A percentile compares a stretch with the other conserved stretches of the same genome.
Evolutionary conservation across 345 rosid genomes (phyloP).

Genomic region (Rhodamnia argentea): DNA sequence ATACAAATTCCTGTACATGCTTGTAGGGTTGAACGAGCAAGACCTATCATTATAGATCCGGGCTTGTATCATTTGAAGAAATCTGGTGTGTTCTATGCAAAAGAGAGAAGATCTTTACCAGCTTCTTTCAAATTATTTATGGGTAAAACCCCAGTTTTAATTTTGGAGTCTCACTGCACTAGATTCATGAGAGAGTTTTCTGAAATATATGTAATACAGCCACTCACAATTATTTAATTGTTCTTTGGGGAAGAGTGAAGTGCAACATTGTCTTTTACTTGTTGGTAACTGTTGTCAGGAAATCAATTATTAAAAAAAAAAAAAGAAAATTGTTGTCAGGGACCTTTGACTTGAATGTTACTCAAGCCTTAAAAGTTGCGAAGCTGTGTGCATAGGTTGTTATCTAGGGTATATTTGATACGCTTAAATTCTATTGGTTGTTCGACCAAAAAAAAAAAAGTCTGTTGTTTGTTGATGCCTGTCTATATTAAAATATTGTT

Average conservation of each 20-base stretch:
- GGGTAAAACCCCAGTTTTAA: conserved; percentile 34
- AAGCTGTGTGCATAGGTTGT: neutral
- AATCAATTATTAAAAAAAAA: neutral
- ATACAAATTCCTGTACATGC: neutral
- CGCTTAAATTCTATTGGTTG: neutral
- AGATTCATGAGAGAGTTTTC: neutral
- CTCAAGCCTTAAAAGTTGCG: neutral
- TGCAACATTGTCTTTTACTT: neutral
- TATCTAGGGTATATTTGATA: neutral
- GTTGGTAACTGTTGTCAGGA: neutral
- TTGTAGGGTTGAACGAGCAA: conserved; percentile 69
- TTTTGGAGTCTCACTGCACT: neutral
- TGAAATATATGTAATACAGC: neutral
- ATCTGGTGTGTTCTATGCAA: conserved; percentile 80
- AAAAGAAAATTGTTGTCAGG: neutral
- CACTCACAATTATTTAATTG: neutral
- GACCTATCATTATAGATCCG: conserved; percentile 84
- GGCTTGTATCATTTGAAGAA: conserved; percentile 81
- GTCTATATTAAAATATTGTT: neutral
- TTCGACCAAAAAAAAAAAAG: neutral
- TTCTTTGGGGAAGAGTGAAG: neutral
- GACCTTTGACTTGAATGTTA: neutral
- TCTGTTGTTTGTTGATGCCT: neutral
- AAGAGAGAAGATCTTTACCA: conserved; percentile 79
- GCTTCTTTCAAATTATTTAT: conserved; percentile 79